Conservation (phyloP, 371 early-diverging fungal genomes). For the Coemansia sp. region DNA sequence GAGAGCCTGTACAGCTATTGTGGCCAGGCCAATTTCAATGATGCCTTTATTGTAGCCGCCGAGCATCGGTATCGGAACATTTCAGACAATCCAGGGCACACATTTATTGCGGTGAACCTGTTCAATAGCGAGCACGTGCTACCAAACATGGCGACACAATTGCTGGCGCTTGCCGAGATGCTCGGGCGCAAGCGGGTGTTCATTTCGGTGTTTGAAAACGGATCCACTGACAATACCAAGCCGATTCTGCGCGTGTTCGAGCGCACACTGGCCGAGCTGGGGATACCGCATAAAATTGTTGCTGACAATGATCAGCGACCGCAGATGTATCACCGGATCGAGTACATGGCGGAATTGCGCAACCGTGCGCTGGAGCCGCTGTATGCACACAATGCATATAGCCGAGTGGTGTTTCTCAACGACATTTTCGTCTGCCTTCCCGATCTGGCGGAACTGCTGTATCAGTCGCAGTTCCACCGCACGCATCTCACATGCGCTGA, state of each 20-base stretch:
- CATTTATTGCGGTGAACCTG: constrained; percentile 51
- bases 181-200: constrained; percentile 40
- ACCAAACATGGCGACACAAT: constrained; percentile 48
- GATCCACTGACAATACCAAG: constrained; percentile 51
- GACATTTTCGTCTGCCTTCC: constrained; percentile 54
- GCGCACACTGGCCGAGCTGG: constrained; percentile 16
- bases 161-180: constrained; percentile 35
- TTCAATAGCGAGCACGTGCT: constrained; percentile 49
- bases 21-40: constrained; percentile 16
- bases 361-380: constrained; percentile 54
- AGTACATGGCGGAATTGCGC: constrained; percentile 53
- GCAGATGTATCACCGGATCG: constrained; percentile 49
- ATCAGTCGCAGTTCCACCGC: constrained; percentile 43
- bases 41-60: constrained; percentile 9
- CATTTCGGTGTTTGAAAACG: constrained; percentile 53
- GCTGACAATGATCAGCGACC: constrained; percentile 19
- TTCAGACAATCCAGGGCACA: background rate
- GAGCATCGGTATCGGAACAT: constrained; percentile 19
- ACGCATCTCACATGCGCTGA: constrained; percentile 54
- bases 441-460: constrained; percentile 54
- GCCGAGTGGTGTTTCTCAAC: constrained; percentile 53
- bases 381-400: constrained; percentile 8
- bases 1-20: constrained; percentile 32
- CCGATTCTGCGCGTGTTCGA: constrained; percentile 26
- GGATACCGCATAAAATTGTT: constrained; percentile 33